Evolutionary conservation across 2,329 filamentous ascomycete species (phyloP), one percentile per base, ranked within the genome.

Genomic region (Alternaria tenuissima): DNA sequence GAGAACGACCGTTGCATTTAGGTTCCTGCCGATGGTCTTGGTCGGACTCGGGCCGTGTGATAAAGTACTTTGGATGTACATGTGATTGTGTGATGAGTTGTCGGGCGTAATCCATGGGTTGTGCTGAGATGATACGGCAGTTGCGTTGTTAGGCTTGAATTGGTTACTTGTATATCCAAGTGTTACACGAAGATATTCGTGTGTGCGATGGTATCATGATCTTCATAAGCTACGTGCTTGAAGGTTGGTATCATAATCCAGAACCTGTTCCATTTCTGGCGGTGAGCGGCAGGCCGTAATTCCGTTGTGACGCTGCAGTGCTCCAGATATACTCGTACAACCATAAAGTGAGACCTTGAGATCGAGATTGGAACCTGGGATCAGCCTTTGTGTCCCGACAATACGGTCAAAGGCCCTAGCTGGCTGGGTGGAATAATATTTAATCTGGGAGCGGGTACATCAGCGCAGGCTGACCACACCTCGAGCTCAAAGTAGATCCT

Each of bases 381-480:
- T 66, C 61, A 59, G 63, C 61, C n/a, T 49, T 22, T n/a, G 7
- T 14, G 22, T 55, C 46, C 65, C 61, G 59, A 46, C 49, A 43
- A 30, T 38, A 43, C 57, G 63, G 63, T 63, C 61, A 56, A 44
- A 26, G 22, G 43, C 54, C 28, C 26, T 61, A 18, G 41, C 48
- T 59, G 57, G 62, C 46, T 55, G 43, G 41, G 39, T 47, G 52
- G 47, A 52, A 57, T 54, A 41, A 53, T 42, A 51, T 26, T 62
- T 60, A 65, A 67, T 69, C 59, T 61, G 49, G 52, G 42, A 62
- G 55, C 52, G 57, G 65, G 63, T 63, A 55, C 39, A 61, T 62
- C 57, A 61, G 57, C 56, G 52, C 30, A 66, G 38, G 70, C 70
- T 73, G 70, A 73, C 72, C 70, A 74, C 68, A 66, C 57, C 48